These are phyloP conservation scores for Phyllosticta citrichinensis DNA, from an alignment of 2,329 filamentous ascomycete species.

Conservation along the genomic window DNA sequence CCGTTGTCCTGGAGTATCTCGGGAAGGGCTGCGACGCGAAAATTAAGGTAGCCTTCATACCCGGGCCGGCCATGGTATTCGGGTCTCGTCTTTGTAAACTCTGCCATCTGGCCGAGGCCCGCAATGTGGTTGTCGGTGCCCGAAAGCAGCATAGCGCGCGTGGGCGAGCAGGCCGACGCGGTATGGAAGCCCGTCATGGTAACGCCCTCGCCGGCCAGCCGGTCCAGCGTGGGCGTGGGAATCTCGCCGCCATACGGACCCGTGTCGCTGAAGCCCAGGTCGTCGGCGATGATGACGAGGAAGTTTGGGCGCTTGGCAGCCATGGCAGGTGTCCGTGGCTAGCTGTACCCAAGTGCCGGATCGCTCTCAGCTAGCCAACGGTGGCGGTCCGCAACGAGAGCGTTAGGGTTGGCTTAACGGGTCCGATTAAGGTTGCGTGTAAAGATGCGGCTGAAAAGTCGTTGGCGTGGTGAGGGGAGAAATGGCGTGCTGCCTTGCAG, in stretches of 20 bases:
- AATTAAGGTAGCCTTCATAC: conserved; percentile 9
- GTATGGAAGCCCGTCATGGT: conserved; percentile 10
- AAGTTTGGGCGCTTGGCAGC: conserved; percentile 15
- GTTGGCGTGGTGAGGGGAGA: neutral
- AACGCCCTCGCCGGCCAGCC: conserved; percentile 7
- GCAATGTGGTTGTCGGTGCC: conserved; percentile 10
- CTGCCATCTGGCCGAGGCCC: conserved; percentile 9
- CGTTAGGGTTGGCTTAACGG: neutral
- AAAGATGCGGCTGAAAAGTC: neutral
- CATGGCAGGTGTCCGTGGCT: neutral
- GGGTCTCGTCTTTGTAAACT: neutral
- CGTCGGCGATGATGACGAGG: conserved; percentile 20
- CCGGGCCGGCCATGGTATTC: conserved; percentile 4
- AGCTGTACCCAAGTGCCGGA: neutral
- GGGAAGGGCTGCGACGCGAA: conserved; percentile 4
- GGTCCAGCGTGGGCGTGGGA: conserved; percentile 10
- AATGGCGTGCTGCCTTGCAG: neutral
- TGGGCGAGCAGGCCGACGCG: conserved; percentile 13
- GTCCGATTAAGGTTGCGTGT: neutral
- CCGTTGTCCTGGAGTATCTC: conserved; percentile 9
- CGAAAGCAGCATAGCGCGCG: conserved; percentile 10
- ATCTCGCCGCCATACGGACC: conserved; percentile 11
- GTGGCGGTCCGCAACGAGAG: neutral
- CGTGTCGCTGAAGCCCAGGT: conserved; percentile 11
- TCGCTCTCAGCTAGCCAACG: neutral